Conservation (phyloP, 257 asterid species). For the Asclepias syriaca region DNA sequence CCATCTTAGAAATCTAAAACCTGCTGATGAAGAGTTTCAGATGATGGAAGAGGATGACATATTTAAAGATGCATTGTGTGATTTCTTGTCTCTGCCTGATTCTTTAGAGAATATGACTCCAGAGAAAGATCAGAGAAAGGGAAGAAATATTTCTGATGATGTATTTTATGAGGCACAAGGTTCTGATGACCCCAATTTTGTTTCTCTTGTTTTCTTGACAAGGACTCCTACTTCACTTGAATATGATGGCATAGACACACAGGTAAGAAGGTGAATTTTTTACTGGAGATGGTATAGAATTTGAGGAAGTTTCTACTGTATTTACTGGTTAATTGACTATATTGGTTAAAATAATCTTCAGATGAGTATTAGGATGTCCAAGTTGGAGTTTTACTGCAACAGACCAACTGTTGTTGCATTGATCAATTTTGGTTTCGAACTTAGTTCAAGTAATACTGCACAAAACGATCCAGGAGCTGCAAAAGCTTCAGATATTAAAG, state of each 20-base stretch:
- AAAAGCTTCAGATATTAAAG: constrained; percentile 35
- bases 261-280: constrained; percentile 41
- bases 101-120: constrained; percentile 44
- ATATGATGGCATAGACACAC: constrained; percentile 91
- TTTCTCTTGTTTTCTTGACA: constrained; percentile 62
- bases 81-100: constrained; percentile 67
- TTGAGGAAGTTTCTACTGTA: constrained; percentile 8
- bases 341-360: constrained; percentile 31
- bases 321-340: constrained; percentile 24
- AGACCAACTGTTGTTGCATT: constrained; percentile 96
- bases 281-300: constrained; percentile 14
- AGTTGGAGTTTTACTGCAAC: constrained; percentile 90
- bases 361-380: constrained; percentile 98
- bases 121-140: constrained; percentile 53
- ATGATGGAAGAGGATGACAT: constrained; percentile 73
- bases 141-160: constrained; percentile 43
- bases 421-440: constrained; percentile 70
- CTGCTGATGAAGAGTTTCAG: constrained; percentile 40
- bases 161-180: constrained; percentile 84
- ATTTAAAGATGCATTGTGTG: constrained; percentile 86
- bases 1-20: constrained; percentile 35
- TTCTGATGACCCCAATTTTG: constrained; percentile 88
- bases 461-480: constrained; percentile 22
- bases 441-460: constrained; percentile 47
- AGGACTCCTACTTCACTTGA: constrained; percentile 74